Base-by-base conservation (phyloP, 163 green algal species). In the Prototheca cutis region DNA sequence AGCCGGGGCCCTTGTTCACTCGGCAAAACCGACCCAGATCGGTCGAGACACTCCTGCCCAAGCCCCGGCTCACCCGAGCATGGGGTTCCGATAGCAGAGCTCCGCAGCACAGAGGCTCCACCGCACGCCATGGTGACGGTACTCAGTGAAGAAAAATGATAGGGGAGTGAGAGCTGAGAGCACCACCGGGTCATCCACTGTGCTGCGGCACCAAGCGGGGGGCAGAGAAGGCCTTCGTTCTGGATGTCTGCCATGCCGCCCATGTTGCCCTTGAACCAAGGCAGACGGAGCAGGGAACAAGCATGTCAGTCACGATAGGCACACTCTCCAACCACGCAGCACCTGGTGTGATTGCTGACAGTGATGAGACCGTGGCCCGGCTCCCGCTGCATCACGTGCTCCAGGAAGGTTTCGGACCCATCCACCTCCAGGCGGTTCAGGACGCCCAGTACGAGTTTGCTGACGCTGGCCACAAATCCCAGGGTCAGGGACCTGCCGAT, bases 341-440 rank as follows among this genome's bases (percentile, higher is more conserved):
- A 83, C 84, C 81, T 90, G 30, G 85, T 94, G 67, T 95, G 87
- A 52, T 95, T 95, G 74, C 65, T 78, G 4, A 93, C 79, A 23
- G 84, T 94, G 47, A 95, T 70, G 8, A 95, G 77, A 3, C 84
- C 85, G 5, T 63, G 21, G 0, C 61, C 71, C 2, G 54, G 18
- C 7, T 62, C 24, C 6, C 82, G 63, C 0, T 82, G 21, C 33
- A 75, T 61, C 1, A 84, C 60, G 0, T 65, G 48, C 6, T 82
- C 48, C n/a, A 69, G 45, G 48, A 82, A 80, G 6, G 28, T 58
- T 6, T 80, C 63, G 2, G 77, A 59, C 19, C 83, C 81, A 23
- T 59, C 54, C 1, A 87, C 62, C 1, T 56, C 59, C 0, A 70
- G 81, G 6, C 52, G 80, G 67, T 93, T 94, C 0, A 86, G 49